Conservation (phyloP, 2,329 filamentous ascomycete species). For the Plectosphaerella cucumerina region DNA sequence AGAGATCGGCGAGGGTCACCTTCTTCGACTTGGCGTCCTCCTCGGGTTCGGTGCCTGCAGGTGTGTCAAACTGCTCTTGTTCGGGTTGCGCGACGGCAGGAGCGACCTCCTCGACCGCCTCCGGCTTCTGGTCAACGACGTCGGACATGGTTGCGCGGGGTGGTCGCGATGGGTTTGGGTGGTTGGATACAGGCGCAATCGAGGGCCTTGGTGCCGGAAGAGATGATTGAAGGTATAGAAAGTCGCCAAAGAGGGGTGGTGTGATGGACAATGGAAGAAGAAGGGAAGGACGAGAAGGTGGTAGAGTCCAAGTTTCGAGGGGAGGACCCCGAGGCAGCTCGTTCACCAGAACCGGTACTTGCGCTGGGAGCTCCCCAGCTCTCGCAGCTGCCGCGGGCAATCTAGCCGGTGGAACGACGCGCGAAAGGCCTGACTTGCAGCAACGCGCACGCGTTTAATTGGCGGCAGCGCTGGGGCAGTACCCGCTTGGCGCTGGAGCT, state of each 20-base stretch:
- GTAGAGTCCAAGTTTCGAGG: too few relatives aligned
- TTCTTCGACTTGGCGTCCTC: slow-evolving; percentile 47
- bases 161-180: neutral
- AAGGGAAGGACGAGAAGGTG: slow-evolving; percentile 1
- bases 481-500: too few relatives aligned
- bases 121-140: slow-evolving; percentile 19
- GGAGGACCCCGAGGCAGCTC: too few relatives aligned
- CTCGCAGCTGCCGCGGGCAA: too few relatives aligned
- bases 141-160: slow-evolving; percentile 19
- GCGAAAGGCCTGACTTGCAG: slow-evolving; percentile 3
- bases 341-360: too few relatives aligned
- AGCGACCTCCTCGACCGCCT: slow-evolving; percentile 11
- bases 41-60: slow-evolving; percentile 20
- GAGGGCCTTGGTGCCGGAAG: neutral
- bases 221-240: neutral
- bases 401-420: slow-evolving; percentile 10
- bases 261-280: slow-evolving; percentile 2
- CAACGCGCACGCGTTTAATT: slow-evolving; percentile 13
- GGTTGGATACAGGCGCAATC: neutral
- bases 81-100: slow-evolving; percentile 9
- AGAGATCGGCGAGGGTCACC: slow-evolving; percentile 72
- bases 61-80: slow-evolving; percentile 6
- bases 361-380: too few relatives aligned
- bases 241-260: neutral
- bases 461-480: slow-evolving; percentile 2